phyloP scores from a whole-genome alignment of 1,139 yeast species.

The Diutina mesorugosa region DNA sequence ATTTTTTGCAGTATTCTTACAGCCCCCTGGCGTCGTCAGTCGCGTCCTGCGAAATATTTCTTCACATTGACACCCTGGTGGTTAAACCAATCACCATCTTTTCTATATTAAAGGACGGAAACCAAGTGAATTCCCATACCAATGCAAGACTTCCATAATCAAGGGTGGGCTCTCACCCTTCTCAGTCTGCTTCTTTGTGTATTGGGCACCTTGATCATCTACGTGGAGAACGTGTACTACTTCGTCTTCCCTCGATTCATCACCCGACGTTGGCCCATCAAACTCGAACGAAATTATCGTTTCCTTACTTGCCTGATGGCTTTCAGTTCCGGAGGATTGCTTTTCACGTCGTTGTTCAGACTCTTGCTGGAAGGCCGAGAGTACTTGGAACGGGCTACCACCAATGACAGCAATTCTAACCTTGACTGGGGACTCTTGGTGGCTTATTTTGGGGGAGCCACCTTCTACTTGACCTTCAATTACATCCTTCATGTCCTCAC shows the following conservation, averaged over 20 bases:
- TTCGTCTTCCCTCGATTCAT: slow-evolving; percentile 24
- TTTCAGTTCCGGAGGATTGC: slow-evolving; percentile 64
- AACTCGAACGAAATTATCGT: slow-evolving; percentile 43
- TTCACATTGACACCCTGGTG: neutral
- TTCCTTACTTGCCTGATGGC: slow-evolving; percentile 58
- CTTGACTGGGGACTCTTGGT: slow-evolving; percentile 24
- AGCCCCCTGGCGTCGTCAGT: neutral
- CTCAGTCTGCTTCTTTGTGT: slow-evolving; percentile 47
- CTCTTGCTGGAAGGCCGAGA: slow-evolving; percentile 54
- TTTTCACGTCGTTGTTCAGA: slow-evolving; percentile 64
- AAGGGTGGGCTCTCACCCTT: slow-evolving; percentile 46
- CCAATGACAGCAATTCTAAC: slow-evolving; percentile 10
- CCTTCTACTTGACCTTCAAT: slow-evolving; percentile 48
- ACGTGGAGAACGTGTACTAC: slow-evolving; percentile 32
- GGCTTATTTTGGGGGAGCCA: slow-evolving; percentile 46
- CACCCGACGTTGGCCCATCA: slow-evolving; percentile 33
- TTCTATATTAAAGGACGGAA: neutral
- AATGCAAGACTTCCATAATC: slow-evolving; percentile 5
- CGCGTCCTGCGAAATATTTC: neutral
- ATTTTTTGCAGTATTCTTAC: neutral
- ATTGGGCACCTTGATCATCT: slow-evolving; percentile 45
- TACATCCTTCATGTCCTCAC: slow-evolving; percentile 58
- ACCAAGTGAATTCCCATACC: neutral
- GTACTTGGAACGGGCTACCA: slow-evolving; percentile 17
- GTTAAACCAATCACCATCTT: neutral